Conservation (phyloP, 257 asterid genomes). For the Gentiana straminea region DNA sequence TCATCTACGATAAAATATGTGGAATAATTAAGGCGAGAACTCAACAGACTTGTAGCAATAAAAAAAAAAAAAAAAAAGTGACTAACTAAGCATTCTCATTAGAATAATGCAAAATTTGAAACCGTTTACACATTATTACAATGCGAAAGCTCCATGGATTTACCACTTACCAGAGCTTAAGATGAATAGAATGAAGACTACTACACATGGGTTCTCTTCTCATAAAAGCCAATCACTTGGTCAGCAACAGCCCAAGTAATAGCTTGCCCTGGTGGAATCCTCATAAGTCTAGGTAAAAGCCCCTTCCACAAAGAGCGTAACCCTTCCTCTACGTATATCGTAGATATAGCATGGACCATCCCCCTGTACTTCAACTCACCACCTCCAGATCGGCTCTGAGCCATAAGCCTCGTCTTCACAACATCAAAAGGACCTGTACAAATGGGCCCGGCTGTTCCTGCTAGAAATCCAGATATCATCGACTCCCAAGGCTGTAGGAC, state of each 20-base stretch:
- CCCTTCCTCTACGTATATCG: conserved; percentile 81
- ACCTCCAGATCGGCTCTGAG: conserved; percentile 70
- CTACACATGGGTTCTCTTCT: conserved; percentile 22
- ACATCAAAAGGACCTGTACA: conserved; percentile 99
- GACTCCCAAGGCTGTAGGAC: conserved; percentile 87
- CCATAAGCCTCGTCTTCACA: conserved; percentile 96
- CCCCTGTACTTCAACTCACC: conserved; percentile 58
- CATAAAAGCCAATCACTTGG: conserved; percentile 81
- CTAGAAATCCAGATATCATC: conserved; percentile 91
- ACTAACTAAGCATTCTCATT: too few relatives aligned
- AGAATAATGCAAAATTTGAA: too few relatives aligned
- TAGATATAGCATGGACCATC: conserved; percentile 79
- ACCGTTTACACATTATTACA: too few relatives aligned
- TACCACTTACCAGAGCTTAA: too few relatives aligned
- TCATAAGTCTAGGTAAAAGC: conserved; percentile 82
- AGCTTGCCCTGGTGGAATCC: conserved; percentile 99
- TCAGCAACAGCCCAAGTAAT: conserved; percentile 97
- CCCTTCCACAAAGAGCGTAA: conserved; percentile 82
- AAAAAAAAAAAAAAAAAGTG: too few relatives aligned
- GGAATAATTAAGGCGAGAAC: too few relatives aligned
- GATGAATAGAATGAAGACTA: too few relatives aligned
- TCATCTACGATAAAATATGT: too few relatives aligned
- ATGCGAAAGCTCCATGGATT: too few relatives aligned
- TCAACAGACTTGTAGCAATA: too few relatives aligned
- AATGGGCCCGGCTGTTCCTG: conserved; percentile 89